phyloP scores from a whole-genome alignment of 2,329 filamentous ascomycete genomes.

The Epichloe gansuensis region DNA sequence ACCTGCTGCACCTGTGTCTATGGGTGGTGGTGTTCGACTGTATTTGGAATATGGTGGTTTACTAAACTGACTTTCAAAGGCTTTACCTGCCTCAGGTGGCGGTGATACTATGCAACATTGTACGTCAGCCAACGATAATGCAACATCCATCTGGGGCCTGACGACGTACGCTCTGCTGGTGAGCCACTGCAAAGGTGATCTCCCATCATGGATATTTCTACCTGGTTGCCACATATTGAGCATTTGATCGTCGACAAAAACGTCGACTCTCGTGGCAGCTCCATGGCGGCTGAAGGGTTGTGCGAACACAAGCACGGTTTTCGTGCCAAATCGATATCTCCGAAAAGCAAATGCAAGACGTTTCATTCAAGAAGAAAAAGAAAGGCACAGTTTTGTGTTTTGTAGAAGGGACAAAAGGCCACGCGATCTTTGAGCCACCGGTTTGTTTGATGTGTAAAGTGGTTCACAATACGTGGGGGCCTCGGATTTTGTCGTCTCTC shows the following conservation, averaged over 20 bases:
- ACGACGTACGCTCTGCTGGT: constrained; percentile 33
- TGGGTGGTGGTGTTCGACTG: constrained; percentile 30
- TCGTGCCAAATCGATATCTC: not conserved
- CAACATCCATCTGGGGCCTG: not conserved
- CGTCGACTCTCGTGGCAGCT: constrained; percentile 47
- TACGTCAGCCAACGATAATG: not conserved
- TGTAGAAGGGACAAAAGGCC: too few relatives aligned
- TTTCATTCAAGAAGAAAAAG: not conserved
- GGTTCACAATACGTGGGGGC: not conserved
- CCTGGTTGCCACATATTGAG: constrained; percentile 63
- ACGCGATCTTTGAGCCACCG: not conserved
- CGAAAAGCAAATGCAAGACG: not conserved
- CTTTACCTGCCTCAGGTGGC: constrained; percentile 21
- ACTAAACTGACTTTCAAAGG: constrained; percentile 14
- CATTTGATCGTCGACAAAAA: constrained; percentile 81
- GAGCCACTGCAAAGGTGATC: constrained; percentile 60
- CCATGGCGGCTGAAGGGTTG: constrained; percentile 22
- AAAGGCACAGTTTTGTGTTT: not conserved
- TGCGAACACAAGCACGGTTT: not conserved
- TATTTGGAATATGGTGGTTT: constrained; percentile 23
- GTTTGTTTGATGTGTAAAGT: not conserved
- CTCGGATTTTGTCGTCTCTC: not conserved
- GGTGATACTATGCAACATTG: constrained; percentile 22
- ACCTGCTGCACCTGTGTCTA: constrained; percentile 44
- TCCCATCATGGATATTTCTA: constrained; percentile 77